phyloP scores from a whole-genome alignment of 176 grass and related monocot species.

The Oryza glaberrima region DNA sequence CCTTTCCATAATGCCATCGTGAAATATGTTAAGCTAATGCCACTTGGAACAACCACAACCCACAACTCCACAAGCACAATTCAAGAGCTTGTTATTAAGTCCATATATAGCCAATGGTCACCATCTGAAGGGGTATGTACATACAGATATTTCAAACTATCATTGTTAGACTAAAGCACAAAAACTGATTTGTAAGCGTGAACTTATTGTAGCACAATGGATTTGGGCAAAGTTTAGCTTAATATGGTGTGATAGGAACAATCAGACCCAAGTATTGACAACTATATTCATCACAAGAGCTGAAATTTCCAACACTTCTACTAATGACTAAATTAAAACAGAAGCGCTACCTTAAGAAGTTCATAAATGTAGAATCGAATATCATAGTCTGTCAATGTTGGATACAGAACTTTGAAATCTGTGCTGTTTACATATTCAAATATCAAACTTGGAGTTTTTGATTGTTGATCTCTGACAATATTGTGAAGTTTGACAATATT shows the following conservation, averaged over 20 bases:
- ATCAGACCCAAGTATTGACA: neutral
- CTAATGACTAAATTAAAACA: neutral
- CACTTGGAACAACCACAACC: neutral
- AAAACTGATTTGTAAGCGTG: neutral
- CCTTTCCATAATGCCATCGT: neutral
- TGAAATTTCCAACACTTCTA: neutral
- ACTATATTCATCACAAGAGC: neutral
- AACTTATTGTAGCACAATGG: constrained; percentile 11
- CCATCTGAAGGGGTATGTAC: neutral
- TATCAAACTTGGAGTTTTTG: constrained; percentile 79
- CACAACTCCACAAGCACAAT: neutral
- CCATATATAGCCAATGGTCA: neutral
- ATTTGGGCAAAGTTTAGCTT: neutral
- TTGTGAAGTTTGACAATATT: constrained; percentile 78
- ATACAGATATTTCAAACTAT: constrained; percentile 19
- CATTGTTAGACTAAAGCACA: constrained; percentile 8
- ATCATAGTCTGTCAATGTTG: constrained; percentile 82
- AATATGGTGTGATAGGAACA: constrained; percentile 9
- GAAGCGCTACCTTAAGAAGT: constrained; percentile 67
- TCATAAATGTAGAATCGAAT: constrained; percentile 87
- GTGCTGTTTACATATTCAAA: constrained; percentile 82
- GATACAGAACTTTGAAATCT: constrained; percentile 81
- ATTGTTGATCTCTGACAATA: constrained; percentile 78
- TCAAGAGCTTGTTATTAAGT: neutral
- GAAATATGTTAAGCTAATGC: constrained; percentile 6